These are phyloP conservation scores for Fraxinus albicans DNA, from an alignment of 305 asterid genomes.

Conservation along the genomic window DNA sequence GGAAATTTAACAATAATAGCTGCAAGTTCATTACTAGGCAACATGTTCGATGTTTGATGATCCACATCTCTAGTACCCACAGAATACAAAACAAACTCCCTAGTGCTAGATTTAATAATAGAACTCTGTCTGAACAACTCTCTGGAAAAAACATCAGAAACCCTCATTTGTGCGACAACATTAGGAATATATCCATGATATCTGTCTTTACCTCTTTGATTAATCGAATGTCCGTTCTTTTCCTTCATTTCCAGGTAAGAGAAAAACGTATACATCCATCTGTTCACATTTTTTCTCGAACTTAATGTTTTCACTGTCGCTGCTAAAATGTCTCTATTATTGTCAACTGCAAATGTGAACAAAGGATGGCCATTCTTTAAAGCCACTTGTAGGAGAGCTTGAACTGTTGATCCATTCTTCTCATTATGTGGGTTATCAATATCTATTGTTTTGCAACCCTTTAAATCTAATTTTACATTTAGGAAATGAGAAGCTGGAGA, in stretches of 20 bases:
- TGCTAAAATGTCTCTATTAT: slow-evolving; percentile 60
- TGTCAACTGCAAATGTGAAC: slow-evolving; percentile 76
- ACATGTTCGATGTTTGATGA: slow-evolving; percentile 29
- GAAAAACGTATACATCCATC: slow-evolving; percentile 65
- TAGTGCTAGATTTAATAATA: slow-evolving; percentile 19
- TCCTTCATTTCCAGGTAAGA: slow-evolving; percentile 57
- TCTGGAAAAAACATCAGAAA: slow-evolving; percentile 40
- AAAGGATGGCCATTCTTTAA: slow-evolving; percentile 70
- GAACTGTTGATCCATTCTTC: slow-evolving; percentile 39
- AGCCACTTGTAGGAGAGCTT: slow-evolving; percentile 76
- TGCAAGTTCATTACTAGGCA: slow-evolving; percentile 61
- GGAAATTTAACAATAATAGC: slow-evolving; percentile 57
- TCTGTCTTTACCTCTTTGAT: slow-evolving; percentile 49
- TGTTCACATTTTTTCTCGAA: slow-evolving; percentile 36
- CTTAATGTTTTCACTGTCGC: slow-evolving; percentile 57
- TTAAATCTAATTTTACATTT: slow-evolving; percentile 42
- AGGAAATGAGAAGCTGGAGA: slow-evolving; percentile 33
- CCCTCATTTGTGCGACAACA: slow-evolving; percentile 72
- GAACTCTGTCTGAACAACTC: slow-evolving; percentile 20
- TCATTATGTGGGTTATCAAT: slow-evolving; percentile 32
- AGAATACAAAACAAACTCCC: slow-evolving; percentile 64
- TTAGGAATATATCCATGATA: slow-evolving; percentile 49
- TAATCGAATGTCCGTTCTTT: slow-evolving; percentile 47
- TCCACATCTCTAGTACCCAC: slow-evolving; percentile 32
- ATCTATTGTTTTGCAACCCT: slow-evolving; percentile 35